Percentiles rank a stretch among this genome's conserved stretches.
These are phyloP conservation scores for Ministeria vibrans DNA, from an alignment of 78 protist species.

Conservation along the genomic window DNA sequence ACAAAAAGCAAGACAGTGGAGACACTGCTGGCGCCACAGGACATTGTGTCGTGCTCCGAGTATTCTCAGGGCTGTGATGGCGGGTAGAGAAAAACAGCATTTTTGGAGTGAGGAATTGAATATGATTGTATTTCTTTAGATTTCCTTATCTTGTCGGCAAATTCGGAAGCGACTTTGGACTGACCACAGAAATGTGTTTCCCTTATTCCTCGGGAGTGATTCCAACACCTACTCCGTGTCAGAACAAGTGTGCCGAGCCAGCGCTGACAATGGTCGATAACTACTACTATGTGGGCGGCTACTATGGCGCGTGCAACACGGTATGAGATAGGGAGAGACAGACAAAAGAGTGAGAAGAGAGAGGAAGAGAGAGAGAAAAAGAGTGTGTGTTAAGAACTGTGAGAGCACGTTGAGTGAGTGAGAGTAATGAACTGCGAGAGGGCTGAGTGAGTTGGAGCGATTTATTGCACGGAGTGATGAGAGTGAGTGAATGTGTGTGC, in stretches of 20 bases:
- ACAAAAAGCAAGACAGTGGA: too few species aligned
- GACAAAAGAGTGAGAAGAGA: neutral
- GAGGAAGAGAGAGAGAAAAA: neutral
- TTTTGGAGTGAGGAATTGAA: neutral
- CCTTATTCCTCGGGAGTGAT: neutral
- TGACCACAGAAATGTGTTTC: neutral
- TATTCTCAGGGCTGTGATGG: constrained; percentile 16
- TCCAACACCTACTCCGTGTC: neutral
- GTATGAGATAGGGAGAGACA: too few species aligned
- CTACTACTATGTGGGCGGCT: constrained; percentile 1
- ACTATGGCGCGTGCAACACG: neutral
- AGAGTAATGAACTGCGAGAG: neutral
- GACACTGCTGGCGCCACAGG: neutral
- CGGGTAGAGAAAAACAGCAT: neutral
- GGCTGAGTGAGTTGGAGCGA: neutral
- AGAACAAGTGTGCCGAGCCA: neutral
- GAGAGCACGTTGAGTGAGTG: neutral
- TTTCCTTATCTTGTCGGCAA: neutral
- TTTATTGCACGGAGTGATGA: neutral
- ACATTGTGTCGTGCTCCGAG: constrained; percentile 9
- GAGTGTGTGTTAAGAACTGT: neutral
- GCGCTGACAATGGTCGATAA: neutral
- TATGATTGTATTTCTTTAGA: neutral
- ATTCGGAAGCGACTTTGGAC: neutral
- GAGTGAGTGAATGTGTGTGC: neutral